These are phyloP conservation scores for Quercus gilva DNA, from an alignment of 306 rosid species.

Conservation along the genomic window DNA sequence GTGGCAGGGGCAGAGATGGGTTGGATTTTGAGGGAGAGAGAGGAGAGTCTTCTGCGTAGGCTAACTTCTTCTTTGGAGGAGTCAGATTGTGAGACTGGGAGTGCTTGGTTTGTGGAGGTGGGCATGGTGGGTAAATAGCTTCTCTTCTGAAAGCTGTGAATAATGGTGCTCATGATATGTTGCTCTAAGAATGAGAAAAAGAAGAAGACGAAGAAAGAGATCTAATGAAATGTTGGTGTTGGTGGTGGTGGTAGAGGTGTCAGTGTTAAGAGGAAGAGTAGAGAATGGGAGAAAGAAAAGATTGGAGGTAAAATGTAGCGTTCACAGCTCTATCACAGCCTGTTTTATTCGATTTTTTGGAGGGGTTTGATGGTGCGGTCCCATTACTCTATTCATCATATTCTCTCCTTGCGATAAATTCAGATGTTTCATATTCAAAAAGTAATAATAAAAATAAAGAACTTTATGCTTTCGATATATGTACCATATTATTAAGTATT, in stretches of 20 bases:
- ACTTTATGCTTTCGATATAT: too few species aligned
- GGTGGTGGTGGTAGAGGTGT: not conserved
- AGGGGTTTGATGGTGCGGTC: conserved; percentile 27
- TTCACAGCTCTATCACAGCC: conserved; percentile 61
- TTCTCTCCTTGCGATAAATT: not conserved
- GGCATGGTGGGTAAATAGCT: conserved; percentile 34
- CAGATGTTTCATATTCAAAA: too few species aligned
- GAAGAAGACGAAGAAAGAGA: not conserved
- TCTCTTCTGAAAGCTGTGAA: conserved; percentile 39
- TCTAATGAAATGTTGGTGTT: not conserved
- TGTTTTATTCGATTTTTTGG: conserved; percentile 53
- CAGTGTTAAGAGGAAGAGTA: not conserved
- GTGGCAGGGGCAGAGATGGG: conserved; percentile 31
- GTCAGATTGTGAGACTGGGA: conserved; percentile 58
- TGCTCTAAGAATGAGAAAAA: not conserved
- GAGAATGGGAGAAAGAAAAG: not conserved
- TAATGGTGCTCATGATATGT: conserved; percentile 40
- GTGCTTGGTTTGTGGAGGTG: conserved; percentile 22
- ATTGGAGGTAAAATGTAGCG: conserved; percentile 34
- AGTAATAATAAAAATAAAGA: too few species aligned
- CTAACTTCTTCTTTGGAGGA: conserved; percentile 16
- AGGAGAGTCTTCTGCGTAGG: conserved; percentile 68
- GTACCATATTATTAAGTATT: too few species aligned
- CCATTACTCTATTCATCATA: conserved; percentile 9
- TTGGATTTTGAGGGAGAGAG: conserved; percentile 62